Base-by-base conservation (phyloP, 2,329 filamentous ascomycete genomes). In the Aureobasidium pullulans region DNA sequence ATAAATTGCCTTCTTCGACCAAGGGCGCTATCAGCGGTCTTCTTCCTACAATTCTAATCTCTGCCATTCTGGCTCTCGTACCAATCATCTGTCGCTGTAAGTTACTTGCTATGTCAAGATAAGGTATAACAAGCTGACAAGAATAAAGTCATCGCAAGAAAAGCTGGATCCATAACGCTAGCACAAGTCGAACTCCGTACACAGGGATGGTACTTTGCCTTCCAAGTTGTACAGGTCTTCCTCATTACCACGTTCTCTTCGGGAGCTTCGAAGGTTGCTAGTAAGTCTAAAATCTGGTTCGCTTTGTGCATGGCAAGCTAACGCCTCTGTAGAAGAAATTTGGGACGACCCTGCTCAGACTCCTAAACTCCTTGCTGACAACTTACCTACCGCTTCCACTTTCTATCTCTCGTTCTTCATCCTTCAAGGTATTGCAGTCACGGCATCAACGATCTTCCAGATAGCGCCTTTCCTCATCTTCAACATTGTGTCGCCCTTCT, bases 11-110 rank as follows among this genome's bases (percentile, higher is more conserved):
- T 1, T 34, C 39, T 1, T 68, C 70, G 11, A 73, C 77, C 37
- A 65, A 76, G 1, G 76, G 76, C 64, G 70, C 78, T 5, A 64
- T 78, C n/a, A 77, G 74, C 32, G 76, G 76, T 66, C 69, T 79
- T 4, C 67, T 78, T 4, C 76, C 76, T 10, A 64, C 71, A 15
- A 64, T 76, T 5, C 65, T 77, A 62, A 72, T 78, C 59, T 70
- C 75, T 10, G 68, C 76, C 0, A 66, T 79, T 16, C 74, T 78
- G 72, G 64, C 71, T 8, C 66, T 78, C 19, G 72, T 78, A 1
- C 76, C 76, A 1, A 76, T 77, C 47, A 63, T 78, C 56, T 74
- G 69, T 47, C 57, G 57, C 16, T 50, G 57, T 59, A 39, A 59
- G 57, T 44, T 19, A 11, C 31, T 6, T 7, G 11, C 11, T 1